phyloP scores from a whole-genome alignment of 495 filamentous ascomycete genomes.

The Penicillium ochrochloron region DNA sequence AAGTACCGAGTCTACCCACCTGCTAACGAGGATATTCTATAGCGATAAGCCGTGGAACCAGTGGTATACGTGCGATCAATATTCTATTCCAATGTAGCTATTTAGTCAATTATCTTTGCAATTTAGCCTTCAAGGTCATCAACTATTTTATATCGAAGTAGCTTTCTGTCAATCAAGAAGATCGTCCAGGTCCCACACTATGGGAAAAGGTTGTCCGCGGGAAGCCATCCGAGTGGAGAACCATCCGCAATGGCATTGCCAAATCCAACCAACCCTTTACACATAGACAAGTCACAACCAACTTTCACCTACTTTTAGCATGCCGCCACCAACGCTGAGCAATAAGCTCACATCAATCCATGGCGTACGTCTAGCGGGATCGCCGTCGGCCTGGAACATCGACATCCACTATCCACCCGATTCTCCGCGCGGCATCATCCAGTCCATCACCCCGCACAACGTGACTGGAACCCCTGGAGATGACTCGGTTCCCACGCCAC shows the following conservation, averaged over 20 bases:
- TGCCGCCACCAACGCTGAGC: conserved; percentile 34
- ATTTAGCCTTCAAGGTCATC: not conserved
- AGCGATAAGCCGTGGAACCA: not conserved
- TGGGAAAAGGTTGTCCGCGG: not conserved
- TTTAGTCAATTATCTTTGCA: not conserved
- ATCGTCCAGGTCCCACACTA: not conserved
- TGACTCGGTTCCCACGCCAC: conserved; percentile 21
- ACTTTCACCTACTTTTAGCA: conserved; percentile 8
- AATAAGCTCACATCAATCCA: conserved; percentile 33
- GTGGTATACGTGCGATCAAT: too few species aligned
- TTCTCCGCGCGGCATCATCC: conserved; percentile 40
- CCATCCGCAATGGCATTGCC: not conserved
- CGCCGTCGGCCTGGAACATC: conserved; percentile 49
- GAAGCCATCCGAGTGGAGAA: conserved; percentile 8
- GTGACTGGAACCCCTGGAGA: conserved; percentile 2
- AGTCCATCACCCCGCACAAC: conserved; percentile 40
- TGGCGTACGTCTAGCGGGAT: conserved; percentile 44
- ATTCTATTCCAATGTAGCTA: not conserved
- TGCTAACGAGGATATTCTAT: not conserved
- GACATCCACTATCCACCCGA: conserved; percentile 30
- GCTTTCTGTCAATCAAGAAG: not conserved
- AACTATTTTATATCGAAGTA: not conserved
- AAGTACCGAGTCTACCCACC: not conserved
- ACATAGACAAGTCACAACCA: not conserved
- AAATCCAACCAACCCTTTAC: not conserved